These are phyloP conservation scores for Pythium volutum DNA, from an alignment of 352 stramenopile genomes.

Conservation along the genomic window DNA sequence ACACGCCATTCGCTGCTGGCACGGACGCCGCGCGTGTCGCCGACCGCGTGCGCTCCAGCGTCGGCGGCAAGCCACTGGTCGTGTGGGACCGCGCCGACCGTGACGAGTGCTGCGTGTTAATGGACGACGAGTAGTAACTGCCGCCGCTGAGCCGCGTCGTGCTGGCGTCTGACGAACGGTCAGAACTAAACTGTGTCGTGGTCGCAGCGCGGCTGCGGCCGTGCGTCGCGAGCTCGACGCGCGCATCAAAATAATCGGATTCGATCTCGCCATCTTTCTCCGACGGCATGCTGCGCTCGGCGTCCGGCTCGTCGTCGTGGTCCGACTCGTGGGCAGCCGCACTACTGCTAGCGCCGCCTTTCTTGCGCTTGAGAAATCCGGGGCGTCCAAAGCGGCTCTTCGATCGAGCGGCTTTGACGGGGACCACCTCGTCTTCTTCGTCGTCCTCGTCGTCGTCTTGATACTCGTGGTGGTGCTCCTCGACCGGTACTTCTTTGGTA, in stretches of 20 bases:
- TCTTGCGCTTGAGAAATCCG: background rate
- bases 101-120: background rate
- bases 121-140: slow-evolving; percentile 11
- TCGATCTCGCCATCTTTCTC: slow-evolving; percentile 6
- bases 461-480: background rate
- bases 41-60: background rate
- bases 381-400: background rate
- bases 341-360: too few species aligned
- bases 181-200: background rate
- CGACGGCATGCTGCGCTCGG: background rate
- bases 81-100: background rate
- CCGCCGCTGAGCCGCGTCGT: slow-evolving; percentile 10
- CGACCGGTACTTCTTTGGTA: too few species aligned
- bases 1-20: background rate
- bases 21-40: background rate
- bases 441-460: background rate
- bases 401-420: background rate
- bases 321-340: background rate
- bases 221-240: background rate
- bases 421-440: background rate
- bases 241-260: slow-evolving; percentile 10
- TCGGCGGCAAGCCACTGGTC: background rate
- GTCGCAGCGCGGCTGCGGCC: background rate
- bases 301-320: slow-evolving; percentile 24
- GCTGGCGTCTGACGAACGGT: slow-evolving; percentile 13